phyloP scores from a whole-genome alignment of 306 rosid species.

The Inga leiocalycina region DNA sequence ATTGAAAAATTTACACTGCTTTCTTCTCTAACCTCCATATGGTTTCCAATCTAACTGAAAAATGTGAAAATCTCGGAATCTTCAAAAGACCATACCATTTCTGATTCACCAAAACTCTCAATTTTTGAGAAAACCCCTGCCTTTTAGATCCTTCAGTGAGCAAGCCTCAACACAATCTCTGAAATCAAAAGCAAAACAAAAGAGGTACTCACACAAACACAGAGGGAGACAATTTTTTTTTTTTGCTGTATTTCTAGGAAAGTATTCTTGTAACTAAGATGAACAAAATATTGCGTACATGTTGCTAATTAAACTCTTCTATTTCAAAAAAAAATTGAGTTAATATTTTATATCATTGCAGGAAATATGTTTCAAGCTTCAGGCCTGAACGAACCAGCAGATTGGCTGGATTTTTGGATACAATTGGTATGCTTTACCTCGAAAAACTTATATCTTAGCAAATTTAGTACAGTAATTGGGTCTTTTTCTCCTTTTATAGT shows the following conservation, averaged over 20 bases:
- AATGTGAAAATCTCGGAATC: too few species aligned
- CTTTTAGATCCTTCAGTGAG: too few species aligned
- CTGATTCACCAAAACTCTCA: too few species aligned
- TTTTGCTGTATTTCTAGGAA: background rate
- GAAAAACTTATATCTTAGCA: background rate
- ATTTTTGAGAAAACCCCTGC: too few species aligned
- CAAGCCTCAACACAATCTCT: too few species aligned
- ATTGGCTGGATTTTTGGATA: slow-evolving; percentile 70
- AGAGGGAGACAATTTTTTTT: background rate
- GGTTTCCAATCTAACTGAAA: too few species aligned
- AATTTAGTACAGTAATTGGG: background rate
- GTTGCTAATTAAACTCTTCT: background rate
- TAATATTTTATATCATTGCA: slow-evolving; percentile 39
- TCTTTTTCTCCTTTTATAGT: too few species aligned
- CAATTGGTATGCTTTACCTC: slow-evolving; percentile 65
- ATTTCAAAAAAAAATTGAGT: background rate
- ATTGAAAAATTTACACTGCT: too few species aligned
- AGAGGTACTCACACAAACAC: too few species aligned
- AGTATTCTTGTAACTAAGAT: background rate
- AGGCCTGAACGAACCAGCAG: slow-evolving; percentile 77
- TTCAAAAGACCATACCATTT: too few species aligned
- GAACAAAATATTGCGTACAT: background rate
- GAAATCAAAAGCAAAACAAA: too few species aligned
- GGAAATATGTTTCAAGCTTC: slow-evolving; percentile 85
- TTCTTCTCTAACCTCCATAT: too few species aligned